Evolutionary conservation across 805 yeast species (phyloP), one percentile per base, ranked within the genome.

Genomic region (Saturnispora hagleri): DNA sequence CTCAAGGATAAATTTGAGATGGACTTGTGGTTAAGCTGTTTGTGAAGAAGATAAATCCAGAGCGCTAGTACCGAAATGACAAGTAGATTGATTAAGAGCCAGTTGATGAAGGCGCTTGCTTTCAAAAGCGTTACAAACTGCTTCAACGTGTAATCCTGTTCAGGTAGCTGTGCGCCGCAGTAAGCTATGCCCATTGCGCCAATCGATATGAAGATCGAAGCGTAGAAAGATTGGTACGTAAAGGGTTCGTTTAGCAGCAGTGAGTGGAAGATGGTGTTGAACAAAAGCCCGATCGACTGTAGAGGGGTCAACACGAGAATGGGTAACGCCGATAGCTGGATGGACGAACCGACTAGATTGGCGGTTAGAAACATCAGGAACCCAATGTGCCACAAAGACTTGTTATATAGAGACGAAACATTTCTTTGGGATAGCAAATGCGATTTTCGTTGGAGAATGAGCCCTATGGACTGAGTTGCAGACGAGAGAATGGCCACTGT

Each of bases 241-340:
- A 87, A 86, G 0, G 73, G 71, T 61, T 89, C 97, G 33, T 81
- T 72, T 13, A 89, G 75, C 13, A 89, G 66, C 10, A 86, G 52
- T 18, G 84, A 64, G 43, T 93, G 86, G 60, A 88, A 78, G 2
- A 86, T 65, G 0, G 93, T 80, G 66, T 89, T 89, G 73, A 89
- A 89, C 2, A 89, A 89, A n/a, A 89, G 73, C 0, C 96, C 96
- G 24, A 84, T 80, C 26, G 95, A 88, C 63, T 89, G 96, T 51
- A 89, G 68, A 0, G 96, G 96, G 24, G 89, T 82, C 53, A 89
- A 66, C 2, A 89, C 75, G 43, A 88, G 83, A 54, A 89, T 70
- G 1, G 97, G 97, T 42, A 89, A 70, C 2, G 96, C 84, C 1
- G 93, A 79, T 38, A 89, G 80, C 67, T 89, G 97, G 27, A 89